phyloP scores from a whole-genome alignment of 2,329 filamentous ascomycete species.

The Aspergillus melleus region DNA sequence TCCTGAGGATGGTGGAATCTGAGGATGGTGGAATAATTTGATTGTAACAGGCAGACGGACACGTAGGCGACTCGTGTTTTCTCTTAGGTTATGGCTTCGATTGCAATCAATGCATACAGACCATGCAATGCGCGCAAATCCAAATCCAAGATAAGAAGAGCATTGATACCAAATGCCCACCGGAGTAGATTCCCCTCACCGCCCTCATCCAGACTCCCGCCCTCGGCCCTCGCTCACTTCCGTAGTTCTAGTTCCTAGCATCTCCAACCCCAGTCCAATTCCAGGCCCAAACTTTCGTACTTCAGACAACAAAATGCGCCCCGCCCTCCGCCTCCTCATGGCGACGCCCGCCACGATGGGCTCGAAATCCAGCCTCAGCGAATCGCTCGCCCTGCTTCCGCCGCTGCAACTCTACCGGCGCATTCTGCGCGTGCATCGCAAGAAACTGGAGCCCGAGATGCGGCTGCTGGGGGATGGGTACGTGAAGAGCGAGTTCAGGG shows the following conservation, averaged over 20 bases:
- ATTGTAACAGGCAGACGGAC: background rate
- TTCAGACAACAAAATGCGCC: constrained; percentile 25
- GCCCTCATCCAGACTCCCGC: no score
- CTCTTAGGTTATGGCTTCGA: background rate
- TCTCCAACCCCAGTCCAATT: background rate
- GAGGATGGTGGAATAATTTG: background rate
- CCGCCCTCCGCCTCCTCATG: constrained; percentile 37
- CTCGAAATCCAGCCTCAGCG: constrained; percentile 43
- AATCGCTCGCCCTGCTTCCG: constrained; percentile 70
- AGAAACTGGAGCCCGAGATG: constrained; percentile 70
- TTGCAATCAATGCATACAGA: no score
- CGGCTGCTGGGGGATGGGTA: constrained; percentile 88
- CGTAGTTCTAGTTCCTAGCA: no score
- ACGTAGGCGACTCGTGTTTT: background rate
- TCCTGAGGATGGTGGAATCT: background rate
- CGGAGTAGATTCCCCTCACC: no score
- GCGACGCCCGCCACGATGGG: constrained; percentile 42
- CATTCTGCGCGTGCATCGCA: constrained; percentile 81
- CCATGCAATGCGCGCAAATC: no score
- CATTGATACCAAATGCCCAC: no score
- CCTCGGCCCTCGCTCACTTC: no score
- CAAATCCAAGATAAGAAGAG: no score
- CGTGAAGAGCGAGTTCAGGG: constrained; percentile 86
- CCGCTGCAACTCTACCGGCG: constrained; percentile 88
- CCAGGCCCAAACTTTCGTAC: no score